Base-by-base conservation (phyloP, 768 basidiomycete genomes). In the Mycena rosella region DNA sequence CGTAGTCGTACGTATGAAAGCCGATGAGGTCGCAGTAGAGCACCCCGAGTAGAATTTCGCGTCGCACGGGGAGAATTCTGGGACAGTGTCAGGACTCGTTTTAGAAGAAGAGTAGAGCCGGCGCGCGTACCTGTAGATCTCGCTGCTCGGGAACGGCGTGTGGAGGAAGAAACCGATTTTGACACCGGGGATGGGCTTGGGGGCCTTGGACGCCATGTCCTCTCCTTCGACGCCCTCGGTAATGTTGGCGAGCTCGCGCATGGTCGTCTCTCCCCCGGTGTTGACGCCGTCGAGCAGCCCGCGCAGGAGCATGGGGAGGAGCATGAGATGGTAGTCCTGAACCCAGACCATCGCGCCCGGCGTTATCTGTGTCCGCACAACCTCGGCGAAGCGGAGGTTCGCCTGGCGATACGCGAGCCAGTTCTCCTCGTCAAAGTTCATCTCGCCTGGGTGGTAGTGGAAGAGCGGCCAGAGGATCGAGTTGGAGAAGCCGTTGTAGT, bases 1-100 rank as follows among this genome's bases (percentile, higher is more conserved):
- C 98, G 76, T 99, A 99, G 80, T 99, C 98, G 80, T 97, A 99
- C 11, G 98, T 99, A 84, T 99, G 98, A 89, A 99, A 99, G 17
- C 98, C 98, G 74, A 99, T 96, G 68, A 99, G 87, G 77, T 99
- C 97, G 74, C 95, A 98, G 78, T 96, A 95, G 17, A 99, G 86
- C 48, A 98, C 88, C 32, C 98, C 98, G 38, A 98, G 90, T n/a
- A 99, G 84, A 69, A 99, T 99, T 80, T 99, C 98, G 63, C 96
- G 89, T 55, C 98, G 92, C 38, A 99, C 98, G 3, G 98, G 98
- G 18, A 99, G 85, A 76, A 99, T 98, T 67, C 98, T 98, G 74
- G 24, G 32, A 24, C 59, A 29, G 1, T 34, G 32, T 47, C 71
- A 63, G n/a, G 27, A 36, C 17, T 18, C 2, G 20, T 3, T 17